Evolutionary conservation across 2,329 filamentous ascomycete species (phyloP), one percentile per base, ranked within the genome.

Genomic region (Aureobasidium lini): DNA sequence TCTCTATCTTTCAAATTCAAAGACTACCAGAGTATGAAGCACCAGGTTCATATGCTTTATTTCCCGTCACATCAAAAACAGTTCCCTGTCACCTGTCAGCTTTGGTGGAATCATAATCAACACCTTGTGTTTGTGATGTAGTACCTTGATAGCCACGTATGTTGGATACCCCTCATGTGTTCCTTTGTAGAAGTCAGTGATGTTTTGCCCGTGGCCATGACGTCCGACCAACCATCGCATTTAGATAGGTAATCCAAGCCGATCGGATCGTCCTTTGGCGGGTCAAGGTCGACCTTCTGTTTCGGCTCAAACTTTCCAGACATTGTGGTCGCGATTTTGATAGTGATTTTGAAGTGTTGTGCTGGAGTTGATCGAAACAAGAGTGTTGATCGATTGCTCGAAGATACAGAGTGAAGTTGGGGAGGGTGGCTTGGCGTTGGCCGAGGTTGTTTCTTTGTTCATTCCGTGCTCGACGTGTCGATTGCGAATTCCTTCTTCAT

Each of bases 51-150:
- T 99, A 99, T 15, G 89, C 85, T 64, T 88, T 85, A 74, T 97
- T 99, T 54, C 87, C 89, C 28, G 84, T 90, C 62, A 99, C 94
- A 70, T 99, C 93, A 70, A 96, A 99, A 56, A 99, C 87, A 62
- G 88, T 90, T 66, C 94, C 93, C 87, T 61, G 18, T 40, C 32
- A 42, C 40, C 37, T 34, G 28, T 56, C 16, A 60, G 43, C 10
- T 40, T 18, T 28, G 9, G 8, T 23, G 18, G 3, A 32, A n/a
- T 8, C n/a, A 13, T 11, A 10, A 36, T 2, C 15, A 23, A 10
- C n/a, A 3, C 39, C 59, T 11, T 57, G 23, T 23, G 23, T 23
- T 23, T 3, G 23, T 23, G 23, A 2, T 23, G 23, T 3, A 3
- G 4, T 23, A 79, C 77, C 68, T 80, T 84, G 69, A 87, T 85